phyloP scores from a whole-genome alignment of 305 asterid species.

The Fraxinus sp. region DNA sequence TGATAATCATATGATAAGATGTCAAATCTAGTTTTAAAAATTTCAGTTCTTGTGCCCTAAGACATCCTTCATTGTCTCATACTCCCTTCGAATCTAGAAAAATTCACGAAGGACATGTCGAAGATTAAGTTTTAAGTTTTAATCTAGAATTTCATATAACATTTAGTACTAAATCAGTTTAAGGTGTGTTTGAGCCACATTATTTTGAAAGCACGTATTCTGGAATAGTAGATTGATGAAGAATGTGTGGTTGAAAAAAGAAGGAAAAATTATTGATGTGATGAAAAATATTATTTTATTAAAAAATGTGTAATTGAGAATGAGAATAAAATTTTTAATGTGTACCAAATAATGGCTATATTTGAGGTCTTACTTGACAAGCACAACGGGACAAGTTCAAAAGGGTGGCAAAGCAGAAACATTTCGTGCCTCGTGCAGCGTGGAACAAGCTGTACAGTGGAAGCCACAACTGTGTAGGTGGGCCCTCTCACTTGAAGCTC shows the following conservation, averaged over 20 bases:
- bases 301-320: too few relatives aligned
- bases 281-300: too few relatives aligned
- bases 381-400: not conserved
- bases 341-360: too few relatives aligned
- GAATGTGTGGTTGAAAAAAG: too few relatives aligned
- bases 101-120: not conserved
- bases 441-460: constrained; percentile 6
- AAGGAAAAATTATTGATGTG: too few relatives aligned
- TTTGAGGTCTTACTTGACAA: not conserved
- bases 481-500: not conserved
- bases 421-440: not conserved
- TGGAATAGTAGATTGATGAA: too few relatives aligned
- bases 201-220: too few relatives aligned
- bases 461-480: not conserved
- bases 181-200: too few relatives aligned
- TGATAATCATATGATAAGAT: not conserved
- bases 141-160: too few relatives aligned
- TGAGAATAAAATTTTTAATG: too few relatives aligned
- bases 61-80: not conserved
- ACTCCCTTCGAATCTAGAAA: not conserved
- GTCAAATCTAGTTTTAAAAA: not conserved
- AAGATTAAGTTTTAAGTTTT: not conserved
- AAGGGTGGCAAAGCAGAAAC: not conserved
- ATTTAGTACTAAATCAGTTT: too few relatives aligned
- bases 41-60: too few relatives aligned